Percentiles rank a stretch among this genome's conserved stretches.
Evolutionary conservation across 176 grass and related monocot species (phyloP).

Genomic region (Eragrostis nindensis): DNA sequence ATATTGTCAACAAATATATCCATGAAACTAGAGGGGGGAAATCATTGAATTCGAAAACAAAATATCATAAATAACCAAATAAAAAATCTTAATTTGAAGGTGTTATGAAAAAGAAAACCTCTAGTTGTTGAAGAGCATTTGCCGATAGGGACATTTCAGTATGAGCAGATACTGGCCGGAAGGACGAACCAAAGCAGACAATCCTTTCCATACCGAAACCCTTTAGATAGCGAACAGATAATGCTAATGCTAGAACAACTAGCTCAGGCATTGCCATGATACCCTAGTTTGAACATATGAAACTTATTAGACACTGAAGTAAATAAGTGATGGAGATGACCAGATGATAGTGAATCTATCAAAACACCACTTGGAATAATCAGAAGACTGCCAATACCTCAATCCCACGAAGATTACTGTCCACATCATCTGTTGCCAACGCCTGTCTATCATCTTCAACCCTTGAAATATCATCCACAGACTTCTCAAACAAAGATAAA

Average conservation of each 20-base stretch:
- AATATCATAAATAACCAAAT: background rate
- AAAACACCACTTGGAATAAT: slow-evolving; percentile 31
- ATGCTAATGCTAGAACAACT: slow-evolving; percentile 80
- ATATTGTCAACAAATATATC: slow-evolving; percentile 6
- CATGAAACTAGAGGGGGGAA: background rate
- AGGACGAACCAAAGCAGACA: slow-evolving; percentile 82
- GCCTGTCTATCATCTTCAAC: slow-evolving; percentile 31
- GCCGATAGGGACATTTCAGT: slow-evolving; percentile 88
- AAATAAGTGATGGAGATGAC: background rate
- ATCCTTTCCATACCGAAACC: slow-evolving; percentile 85
- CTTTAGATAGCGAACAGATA: slow-evolving; percentile 69
- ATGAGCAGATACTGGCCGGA: slow-evolving; percentile 62
- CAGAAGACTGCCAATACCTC: slow-evolving; percentile 55
- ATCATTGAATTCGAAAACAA: background rate
- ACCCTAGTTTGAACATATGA: slow-evolving; percentile 46
- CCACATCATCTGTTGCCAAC: slow-evolving; percentile 47
- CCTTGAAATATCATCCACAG: slow-evolving; percentile 32
- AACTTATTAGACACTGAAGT: slow-evolving; percentile 13
- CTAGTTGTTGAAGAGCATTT: slow-evolving; percentile 92
- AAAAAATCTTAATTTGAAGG: background rate
- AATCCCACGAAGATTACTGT: slow-evolving; percentile 57
- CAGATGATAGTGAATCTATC: slow-evolving; percentile 3
- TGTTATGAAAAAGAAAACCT: slow-evolving; percentile 55
- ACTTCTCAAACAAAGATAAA: slow-evolving; percentile 72
- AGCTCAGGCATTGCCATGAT: slow-evolving; percentile 81